Conservation (phyloP, 768 basidiomycete genomes). For the Hypholoma sublateritium region DNA sequence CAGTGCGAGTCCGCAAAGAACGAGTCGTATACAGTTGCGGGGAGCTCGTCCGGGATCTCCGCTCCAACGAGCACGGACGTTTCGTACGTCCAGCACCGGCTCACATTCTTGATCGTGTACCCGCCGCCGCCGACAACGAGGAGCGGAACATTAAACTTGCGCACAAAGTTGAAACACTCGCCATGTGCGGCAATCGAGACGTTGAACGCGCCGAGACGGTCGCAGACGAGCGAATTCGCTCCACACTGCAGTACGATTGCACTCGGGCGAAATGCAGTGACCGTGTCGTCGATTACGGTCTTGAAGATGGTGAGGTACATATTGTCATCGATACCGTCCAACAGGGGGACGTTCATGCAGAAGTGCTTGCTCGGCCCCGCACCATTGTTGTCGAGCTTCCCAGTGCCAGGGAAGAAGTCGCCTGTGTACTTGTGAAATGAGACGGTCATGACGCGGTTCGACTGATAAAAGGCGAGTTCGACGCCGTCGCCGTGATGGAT, state of each 20-base stretch:
- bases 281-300: slow-evolving; percentile 92
- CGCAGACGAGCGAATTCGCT: slow-evolving; percentile 93
- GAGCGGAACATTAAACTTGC: slow-evolving; percentile 87
- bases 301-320: slow-evolving; percentile 97
- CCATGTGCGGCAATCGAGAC: slow-evolving; percentile 96
- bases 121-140: slow-evolving; percentile 94
- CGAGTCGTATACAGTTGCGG: slow-evolving; percentile 84
- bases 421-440: slow-evolving; percentile 99
- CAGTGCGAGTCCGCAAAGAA: slow-evolving; percentile 92
- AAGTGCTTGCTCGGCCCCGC: slow-evolving; percentile 91
- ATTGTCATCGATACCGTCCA: slow-evolving; percentile 96
- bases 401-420: slow-evolving; percentile 98
- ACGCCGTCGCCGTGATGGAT: slow-evolving; percentile 99
- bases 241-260: slow-evolving; percentile 96
- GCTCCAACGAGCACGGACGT: slow-evolving; percentile 89
- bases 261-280: slow-evolving; percentile 83
- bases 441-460: slow-evolving; percentile 97
- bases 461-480: slow-evolving; percentile 96
- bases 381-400: slow-evolving; percentile 92
- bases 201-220: slow-evolving; percentile 95
- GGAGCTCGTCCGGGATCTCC: slow-evolving; percentile 82
- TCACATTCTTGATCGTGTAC: slow-evolving; percentile 96
- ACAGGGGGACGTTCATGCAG: slow-evolving; percentile 90
- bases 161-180: slow-evolving; percentile 96
- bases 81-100: slow-evolving; percentile 98